These are phyloP conservation scores for Phytophthora pistaciae DNA, from an alignment of 352 stramenopile species.

Conservation along the genomic window DNA sequence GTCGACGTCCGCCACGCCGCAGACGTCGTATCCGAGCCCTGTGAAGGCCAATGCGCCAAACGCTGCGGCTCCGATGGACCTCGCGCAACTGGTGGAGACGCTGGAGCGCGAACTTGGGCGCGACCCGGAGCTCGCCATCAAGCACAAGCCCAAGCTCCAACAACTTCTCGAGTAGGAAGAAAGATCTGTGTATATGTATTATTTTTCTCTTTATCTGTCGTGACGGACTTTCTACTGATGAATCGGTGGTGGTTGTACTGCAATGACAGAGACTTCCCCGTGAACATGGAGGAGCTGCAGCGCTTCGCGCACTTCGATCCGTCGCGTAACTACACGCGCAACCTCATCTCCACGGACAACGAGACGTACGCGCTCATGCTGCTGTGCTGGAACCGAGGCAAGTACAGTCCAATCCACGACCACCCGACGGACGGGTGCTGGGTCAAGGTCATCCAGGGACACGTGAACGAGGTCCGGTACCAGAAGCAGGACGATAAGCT, in stretches of 20 bases:
- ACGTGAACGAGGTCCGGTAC: constrained; percentile 93
- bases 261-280: constrained; percentile 46
- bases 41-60: not conserved
- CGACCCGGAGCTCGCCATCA: constrained; percentile 62
- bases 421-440: constrained; percentile 94
- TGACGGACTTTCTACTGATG: not conserved
- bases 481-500: constrained; percentile 47
- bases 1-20: not conserved
- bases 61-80: constrained; percentile 29
- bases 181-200: not conserved
- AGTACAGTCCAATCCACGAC: constrained; percentile 94
- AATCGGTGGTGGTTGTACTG: constrained; percentile 1
- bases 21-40: constrained; percentile 4
- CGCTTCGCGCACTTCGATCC: constrained; percentile 88
- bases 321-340: constrained; percentile 94
- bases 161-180: constrained; percentile 58
- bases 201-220: constrained; percentile 9
- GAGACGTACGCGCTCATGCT: constrained; percentile 95
- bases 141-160: constrained; percentile 67
- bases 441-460: constrained; percentile 89
- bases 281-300: constrained; percentile 67
- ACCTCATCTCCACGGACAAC: constrained; percentile 94
- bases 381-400: constrained; percentile 93
- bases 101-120: constrained; percentile 60
- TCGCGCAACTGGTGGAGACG: constrained; percentile 61